phyloP scores from a whole-genome alignment of 1,284 basidiomycete genomes.

The Schizophyllum commune region DNA sequence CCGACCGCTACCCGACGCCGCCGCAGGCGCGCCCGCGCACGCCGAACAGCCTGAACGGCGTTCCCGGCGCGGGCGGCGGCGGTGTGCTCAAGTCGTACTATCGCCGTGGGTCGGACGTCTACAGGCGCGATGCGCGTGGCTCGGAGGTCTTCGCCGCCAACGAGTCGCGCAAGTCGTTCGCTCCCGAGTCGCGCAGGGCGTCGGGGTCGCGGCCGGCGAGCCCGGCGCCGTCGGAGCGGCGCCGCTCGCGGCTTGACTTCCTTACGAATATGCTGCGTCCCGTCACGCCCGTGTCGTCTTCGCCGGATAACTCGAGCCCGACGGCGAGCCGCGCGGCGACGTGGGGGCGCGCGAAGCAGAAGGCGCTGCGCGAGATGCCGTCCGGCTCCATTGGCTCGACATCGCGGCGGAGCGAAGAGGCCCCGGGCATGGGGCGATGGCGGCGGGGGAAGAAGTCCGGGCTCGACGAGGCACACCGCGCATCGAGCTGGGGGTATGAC shows the following conservation, averaged over 20 bases:
- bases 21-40: neutral
- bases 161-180: conserved; percentile 6
- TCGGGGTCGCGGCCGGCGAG: neutral
- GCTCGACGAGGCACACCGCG: neutral
- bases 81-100: conserved; percentile 2
- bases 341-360: neutral
- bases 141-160: too few relatives aligned
- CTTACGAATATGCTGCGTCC: neutral
- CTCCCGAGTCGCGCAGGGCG: neutral
- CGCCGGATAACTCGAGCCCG: neutral
- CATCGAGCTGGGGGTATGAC: neutral
- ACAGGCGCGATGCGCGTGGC: too few relatives aligned
- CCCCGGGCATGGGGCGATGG: neutral
- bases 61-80: neutral
- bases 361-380: neutral
- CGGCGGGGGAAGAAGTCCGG: neutral
- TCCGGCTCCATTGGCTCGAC: neutral
- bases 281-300: neutral
- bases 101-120: neutral
- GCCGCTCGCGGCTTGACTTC: neutral
- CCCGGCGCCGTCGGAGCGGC: neutral
- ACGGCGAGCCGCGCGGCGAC: neutral
- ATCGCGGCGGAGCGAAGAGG: neutral
- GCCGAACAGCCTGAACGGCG: neutral
- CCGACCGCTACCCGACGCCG: neutral